phyloP scores from a whole-genome alignment of 306 rosid species.

The Vicia sativa region DNA sequence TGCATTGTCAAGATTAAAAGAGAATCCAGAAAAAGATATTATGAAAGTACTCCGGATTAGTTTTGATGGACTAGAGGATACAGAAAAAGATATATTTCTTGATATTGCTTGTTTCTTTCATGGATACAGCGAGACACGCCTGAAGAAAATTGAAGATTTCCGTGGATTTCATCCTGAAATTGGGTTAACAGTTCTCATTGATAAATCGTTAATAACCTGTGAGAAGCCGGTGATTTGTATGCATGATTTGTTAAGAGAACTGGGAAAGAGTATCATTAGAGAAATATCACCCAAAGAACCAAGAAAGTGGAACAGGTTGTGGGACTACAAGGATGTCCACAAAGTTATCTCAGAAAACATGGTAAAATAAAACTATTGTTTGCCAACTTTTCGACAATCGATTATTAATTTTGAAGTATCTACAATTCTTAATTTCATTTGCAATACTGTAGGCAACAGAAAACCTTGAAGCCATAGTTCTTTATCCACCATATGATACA shows the following conservation, averaged over 20 bases:
- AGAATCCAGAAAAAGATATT: too few species aligned
- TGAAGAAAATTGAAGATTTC: not conserved
- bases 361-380: not conserved
- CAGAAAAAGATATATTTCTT: too few species aligned
- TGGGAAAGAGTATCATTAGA: slow-evolving; percentile 28
- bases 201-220: slow-evolving; percentile 10
- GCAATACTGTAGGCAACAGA: not conserved
- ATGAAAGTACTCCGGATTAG: too few species aligned
- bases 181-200: slow-evolving; percentile 13
- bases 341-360: not conserved
- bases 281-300: slow-evolving; percentile 36
- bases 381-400: not conserved
- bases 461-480: slow-evolving; percentile 17
- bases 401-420: not conserved
- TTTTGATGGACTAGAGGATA: too few species aligned
- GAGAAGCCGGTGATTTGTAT: rapidly evolving
- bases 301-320: slow-evolving; percentile 33
- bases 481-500: rapidly evolving
- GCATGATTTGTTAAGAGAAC: slow-evolving; percentile 31
- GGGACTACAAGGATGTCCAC: slow-evolving; percentile 13
- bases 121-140: too few species aligned
- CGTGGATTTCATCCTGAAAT: slow-evolving; percentile 27
- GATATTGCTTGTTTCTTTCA: too few species aligned
- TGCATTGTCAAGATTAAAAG: too few species aligned
- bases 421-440: not conserved